phyloP scores from a whole-genome alignment of 2,329 filamentous ascomycete species.

The Penicillium hordei region DNA sequence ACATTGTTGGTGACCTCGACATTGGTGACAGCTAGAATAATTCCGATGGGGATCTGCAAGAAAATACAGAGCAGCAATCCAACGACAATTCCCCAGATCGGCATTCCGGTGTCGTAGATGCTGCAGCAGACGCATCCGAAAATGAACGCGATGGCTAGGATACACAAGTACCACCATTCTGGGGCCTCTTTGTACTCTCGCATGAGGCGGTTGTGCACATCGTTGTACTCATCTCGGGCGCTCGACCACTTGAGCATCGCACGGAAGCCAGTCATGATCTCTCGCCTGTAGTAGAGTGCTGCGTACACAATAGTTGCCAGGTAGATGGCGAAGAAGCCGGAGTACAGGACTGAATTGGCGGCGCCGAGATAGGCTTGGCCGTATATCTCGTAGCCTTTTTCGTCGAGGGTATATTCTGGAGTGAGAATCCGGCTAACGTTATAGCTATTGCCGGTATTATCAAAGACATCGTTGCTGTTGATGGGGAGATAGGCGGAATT shows the following conservation, averaged over 20 bases:
- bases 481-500: constrained; percentile 13
- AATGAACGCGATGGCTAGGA: constrained; percentile 48
- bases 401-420: constrained; percentile 46
- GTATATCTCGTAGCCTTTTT: constrained; percentile 49
- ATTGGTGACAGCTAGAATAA: constrained; percentile 43
- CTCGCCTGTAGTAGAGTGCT: constrained; percentile 53
- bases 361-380: constrained; percentile 55
- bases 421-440: constrained; percentile 36
- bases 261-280: constrained; percentile 53
- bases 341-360: constrained; percentile 53
- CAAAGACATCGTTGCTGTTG: constrained; percentile 13
- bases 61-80: constrained; percentile 52
- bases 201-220: constrained; percentile 54
- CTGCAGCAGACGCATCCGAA: constrained; percentile 51
- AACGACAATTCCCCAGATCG: constrained; percentile 54
- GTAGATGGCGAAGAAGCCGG: constrained; percentile 58
- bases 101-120: constrained; percentile 50
- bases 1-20: constrained; percentile 58
- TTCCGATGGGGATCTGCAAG: constrained; percentile 47
- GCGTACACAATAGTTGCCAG: constrained; percentile 54
- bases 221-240: constrained; percentile 31
- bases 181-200: constrained; percentile 51
- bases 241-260: constrained; percentile 44
- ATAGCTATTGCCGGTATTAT: constrained; percentile 9
- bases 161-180: constrained; percentile 56